Conservation (phyloP, 116 monocot species). For the Posidonia oceanica region DNA sequence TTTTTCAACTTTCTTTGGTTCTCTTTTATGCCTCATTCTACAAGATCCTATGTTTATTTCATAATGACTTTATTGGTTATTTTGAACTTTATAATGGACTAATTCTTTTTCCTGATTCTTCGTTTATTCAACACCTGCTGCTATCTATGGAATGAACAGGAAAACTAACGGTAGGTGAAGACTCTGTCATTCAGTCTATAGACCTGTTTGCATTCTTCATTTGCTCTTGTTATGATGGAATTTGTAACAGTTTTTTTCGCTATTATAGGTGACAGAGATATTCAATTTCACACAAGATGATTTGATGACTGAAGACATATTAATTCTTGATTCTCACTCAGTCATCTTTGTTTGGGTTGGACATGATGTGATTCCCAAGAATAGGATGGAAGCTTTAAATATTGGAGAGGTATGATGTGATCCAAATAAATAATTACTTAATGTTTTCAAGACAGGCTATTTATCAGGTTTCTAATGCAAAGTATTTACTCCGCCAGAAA, state of each 20-base stretch:
- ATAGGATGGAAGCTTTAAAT: constrained; percentile 50
- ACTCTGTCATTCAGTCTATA: not conserved
- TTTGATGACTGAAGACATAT: constrained; percentile 91
- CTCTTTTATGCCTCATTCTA: not conserved
- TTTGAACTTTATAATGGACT: not conserved
- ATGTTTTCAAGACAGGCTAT: not conserved
- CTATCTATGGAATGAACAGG: constrained; percentile 24
- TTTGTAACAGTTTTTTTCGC: constrained; percentile 3
- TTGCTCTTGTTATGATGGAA: not conserved
- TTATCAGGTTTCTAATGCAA: constrained; percentile 4
- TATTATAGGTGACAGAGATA: constrained; percentile 62
- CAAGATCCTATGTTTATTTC: too few relatives aligned
- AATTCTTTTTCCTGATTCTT: not conserved
- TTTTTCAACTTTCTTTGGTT: not conserved
- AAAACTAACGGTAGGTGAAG: constrained; percentile 53
- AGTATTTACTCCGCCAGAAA: constrained; percentile 39
- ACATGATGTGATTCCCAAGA: constrained; percentile 52
- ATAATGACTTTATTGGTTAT: not conserved
- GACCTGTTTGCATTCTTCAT: not conserved
- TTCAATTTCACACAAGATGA: constrained; percentile 92
- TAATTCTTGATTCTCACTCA: constrained; percentile 67
- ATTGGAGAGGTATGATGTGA: constrained; percentile 40
- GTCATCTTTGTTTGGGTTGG: constrained; percentile 87
- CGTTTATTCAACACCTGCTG: constrained; percentile 3
- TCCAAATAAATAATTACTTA: not conserved